Evolutionary conservation across 2,329 filamentous ascomycete species (phyloP), one percentile per base, ranked within the genome.

Genomic region (Pseudogymnoascus sp.): DNA sequence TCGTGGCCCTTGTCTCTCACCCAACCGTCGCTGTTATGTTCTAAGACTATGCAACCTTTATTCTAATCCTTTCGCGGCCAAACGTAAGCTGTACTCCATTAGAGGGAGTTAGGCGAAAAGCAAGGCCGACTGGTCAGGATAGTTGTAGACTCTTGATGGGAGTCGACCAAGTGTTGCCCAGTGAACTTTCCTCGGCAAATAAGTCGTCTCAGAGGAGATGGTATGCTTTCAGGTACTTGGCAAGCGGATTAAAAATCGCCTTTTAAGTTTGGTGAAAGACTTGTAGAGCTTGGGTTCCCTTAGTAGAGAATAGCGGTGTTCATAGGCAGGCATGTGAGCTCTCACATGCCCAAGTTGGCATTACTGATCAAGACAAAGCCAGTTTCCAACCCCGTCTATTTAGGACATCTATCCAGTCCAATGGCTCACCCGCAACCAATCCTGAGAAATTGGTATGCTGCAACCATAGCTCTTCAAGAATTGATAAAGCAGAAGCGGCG

Each of bases 391-490:
- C 36, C 36, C 36, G n/a, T 39, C 13, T 39, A 15, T n/a, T 39
- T 39, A 39, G 44, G 33, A 59, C 33, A 35, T 59, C 55, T 36
- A 59, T 31, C 55, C 55, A 59, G 29, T 59, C 55, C 25, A 59
- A 13, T 21, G 27, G 17, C 12, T 27, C 33, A 12, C 17, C 17
- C 8, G 17, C 55, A 59, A 31, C 55, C 7, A 35, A 21, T 21
- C 55, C 33, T 5, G 17, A 31, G 27, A 21, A 31, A 39, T 39
- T 39, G 15, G 36, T 39, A 39, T 39, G 36, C 8, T 39, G 36
- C n/a, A 39, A 15, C 63, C 63, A 64, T 27, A 64, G 33, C 29
- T 64, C 63, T 13, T 64, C 63, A 10, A 64, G 42, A 31, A 64
- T 61, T 33, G 60, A 58, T 10, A 60, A 41, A 15, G 55, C 55